Conservation (phyloP, 202 grass and related monocot species). For the Dendrocalamus latiflorus region DNA sequence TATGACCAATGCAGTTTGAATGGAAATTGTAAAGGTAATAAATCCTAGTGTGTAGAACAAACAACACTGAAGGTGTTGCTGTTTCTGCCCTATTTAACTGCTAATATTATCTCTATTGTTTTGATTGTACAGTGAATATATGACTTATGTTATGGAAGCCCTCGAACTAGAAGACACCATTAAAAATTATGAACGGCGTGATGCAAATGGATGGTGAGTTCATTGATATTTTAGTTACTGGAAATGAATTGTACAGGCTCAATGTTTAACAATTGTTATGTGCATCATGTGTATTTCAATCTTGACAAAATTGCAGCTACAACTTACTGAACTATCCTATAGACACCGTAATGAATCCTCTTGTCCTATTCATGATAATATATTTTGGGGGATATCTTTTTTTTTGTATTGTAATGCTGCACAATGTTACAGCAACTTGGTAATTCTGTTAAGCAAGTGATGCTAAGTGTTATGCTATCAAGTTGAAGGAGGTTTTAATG, state of each 20-base stretch:
- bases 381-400: too few species aligned
- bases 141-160: slow-evolving; percentile 91
- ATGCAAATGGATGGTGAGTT: slow-evolving; percentile 95
- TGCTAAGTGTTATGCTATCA: slow-evolving; percentile 2
- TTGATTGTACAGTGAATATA: slow-evolving; percentile 81
- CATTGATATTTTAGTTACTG: slow-evolving; percentile 8
- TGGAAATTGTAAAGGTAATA: slow-evolving; percentile 5
- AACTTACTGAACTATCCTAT: not conserved
- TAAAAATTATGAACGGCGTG: slow-evolving; percentile 85
- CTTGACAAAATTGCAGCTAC: not conserved
- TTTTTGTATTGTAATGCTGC: slow-evolving; percentile 2
- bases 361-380: not conserved
- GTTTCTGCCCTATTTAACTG: slow-evolving; percentile 7
- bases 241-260: not conserved
- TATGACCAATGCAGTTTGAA: slow-evolving; percentile 10
- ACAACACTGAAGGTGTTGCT: not conserved
- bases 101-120: slow-evolving; percentile 19
- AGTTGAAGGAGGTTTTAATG: not conserved
- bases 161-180: slow-evolving; percentile 95
- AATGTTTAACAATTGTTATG: not conserved
- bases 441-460: not conserved
- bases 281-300: not conserved
- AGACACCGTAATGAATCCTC: not conserved
- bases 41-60: not conserved
- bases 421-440: slow-evolving; percentile 5